Conservation (phyloP, 2,329 filamentous ascomycete species). For the Colletotrichum australisinense region DNA sequence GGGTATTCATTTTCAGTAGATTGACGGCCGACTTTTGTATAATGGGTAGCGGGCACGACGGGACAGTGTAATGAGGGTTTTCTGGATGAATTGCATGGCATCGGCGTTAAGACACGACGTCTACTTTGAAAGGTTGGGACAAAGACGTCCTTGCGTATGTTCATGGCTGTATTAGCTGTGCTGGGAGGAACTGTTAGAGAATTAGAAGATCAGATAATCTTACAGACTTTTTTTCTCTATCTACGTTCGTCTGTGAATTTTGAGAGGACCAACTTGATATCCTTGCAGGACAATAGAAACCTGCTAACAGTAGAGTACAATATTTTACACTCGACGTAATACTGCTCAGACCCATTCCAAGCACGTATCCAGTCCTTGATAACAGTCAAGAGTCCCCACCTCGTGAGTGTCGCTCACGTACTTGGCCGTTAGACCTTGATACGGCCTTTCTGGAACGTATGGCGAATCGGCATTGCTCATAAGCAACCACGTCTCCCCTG, state of each 20-base stretch:
- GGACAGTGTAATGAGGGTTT: not conserved
- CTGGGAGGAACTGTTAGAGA: not conserved
- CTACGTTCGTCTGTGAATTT: not conserved
- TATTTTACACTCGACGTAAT: not conserved
- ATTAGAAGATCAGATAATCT: not conserved
- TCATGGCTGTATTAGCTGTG: not conserved
- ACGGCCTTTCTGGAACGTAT: not conserved
- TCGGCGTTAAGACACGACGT: conserved; percentile 17
- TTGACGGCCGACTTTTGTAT: conserved; percentile 21
- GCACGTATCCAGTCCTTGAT: not conserved
- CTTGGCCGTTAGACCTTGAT: not conserved
- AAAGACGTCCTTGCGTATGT: not conserved
- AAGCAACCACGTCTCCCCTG: not conserved
- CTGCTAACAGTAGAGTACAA: not conserved
- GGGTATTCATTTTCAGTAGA: conserved; percentile 1
- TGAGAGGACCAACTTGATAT: not conserved
- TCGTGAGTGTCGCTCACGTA: not conserved
- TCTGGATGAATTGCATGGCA: conserved; percentile 30
- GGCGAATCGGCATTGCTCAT: not conserved
- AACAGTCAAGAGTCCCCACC: not conserved
- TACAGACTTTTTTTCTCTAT: not conserved
- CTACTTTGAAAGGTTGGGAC: not conserved
- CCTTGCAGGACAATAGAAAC: too few species aligned
- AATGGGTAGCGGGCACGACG: not conserved
- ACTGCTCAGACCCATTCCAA: not conserved